phyloP scores from a whole-genome alignment of 83 land plant genomes.

The Larix sibirica region DNA sequence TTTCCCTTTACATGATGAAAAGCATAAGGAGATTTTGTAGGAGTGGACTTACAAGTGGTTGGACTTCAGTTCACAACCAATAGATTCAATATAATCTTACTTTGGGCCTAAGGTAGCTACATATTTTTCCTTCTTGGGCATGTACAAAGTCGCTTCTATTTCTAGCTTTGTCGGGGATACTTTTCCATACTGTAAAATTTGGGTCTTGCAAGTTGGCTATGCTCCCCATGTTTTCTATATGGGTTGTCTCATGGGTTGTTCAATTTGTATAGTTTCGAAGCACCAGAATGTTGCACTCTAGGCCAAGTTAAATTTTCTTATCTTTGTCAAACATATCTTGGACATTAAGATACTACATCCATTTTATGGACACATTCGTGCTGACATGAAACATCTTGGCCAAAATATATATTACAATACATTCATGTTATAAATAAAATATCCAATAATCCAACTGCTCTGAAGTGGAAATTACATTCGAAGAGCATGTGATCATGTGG shows the following conservation, averaged over 20 bases:
- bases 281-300: slow-evolving; percentile 78
- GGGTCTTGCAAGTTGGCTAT: slow-evolving; percentile 65
- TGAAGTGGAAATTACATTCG: too few relatives aligned
- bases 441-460: too few relatives aligned
- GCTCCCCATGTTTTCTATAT: slow-evolving; percentile 72
- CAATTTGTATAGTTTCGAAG: slow-evolving; percentile 93
- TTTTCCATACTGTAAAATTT: slow-evolving; percentile 54
- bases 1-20: slow-evolving; percentile 88
- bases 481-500: too few relatives aligned
- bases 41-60: slow-evolving; percentile 83
- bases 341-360: too few relatives aligned
- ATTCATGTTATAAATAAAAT: too few relatives aligned
- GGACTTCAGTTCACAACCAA: slow-evolving; percentile 75
- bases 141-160: slow-evolving; percentile 89
- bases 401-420: too few relatives aligned
- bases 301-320: slow-evolving; percentile 52
- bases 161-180: slow-evolving; percentile 69
- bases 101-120: slow-evolving; percentile 59
- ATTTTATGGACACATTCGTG: too few relatives aligned
- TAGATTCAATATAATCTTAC: neutral
- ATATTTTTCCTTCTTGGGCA: slow-evolving; percentile 92
- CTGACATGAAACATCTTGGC: too few relatives aligned
- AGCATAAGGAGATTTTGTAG: slow-evolving; percentile 57
- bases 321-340: neutral
- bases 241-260: slow-evolving; percentile 80